These are phyloP conservation scores for Aphanomyces invadans DNA, from an alignment of 352 stramenopile genomes.

Conservation along the genomic window DNA sequence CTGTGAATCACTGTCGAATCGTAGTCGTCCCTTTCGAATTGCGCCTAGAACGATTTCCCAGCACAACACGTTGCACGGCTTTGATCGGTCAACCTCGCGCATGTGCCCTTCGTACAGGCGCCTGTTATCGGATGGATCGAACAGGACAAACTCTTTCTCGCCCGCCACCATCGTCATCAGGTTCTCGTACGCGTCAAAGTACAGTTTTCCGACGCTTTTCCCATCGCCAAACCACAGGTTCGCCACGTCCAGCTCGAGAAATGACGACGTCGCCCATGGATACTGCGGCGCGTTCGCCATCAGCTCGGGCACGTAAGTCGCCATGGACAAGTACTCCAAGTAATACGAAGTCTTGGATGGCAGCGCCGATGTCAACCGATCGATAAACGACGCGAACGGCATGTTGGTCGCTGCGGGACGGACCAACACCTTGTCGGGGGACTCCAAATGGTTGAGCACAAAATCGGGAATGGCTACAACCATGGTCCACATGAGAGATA, in stretches of 20 bases:
- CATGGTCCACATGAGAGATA: too few species aligned
- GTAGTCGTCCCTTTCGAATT: background rate
- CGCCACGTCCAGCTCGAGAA: conserved; percentile 6
- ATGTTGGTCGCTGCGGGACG: conserved; percentile 22
- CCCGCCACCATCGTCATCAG: conserved; percentile 28
- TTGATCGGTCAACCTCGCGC: conserved; percentile 20
- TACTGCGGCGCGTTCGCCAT: conserved; percentile 11
- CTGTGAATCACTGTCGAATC: background rate
- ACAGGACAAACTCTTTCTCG: conserved; percentile 27
- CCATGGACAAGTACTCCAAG: conserved; percentile 24
- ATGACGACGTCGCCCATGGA: conserved; percentile 9
- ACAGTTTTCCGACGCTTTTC: conserved; percentile 27
- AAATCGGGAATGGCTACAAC: conserved; percentile 11
- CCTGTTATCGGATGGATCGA: conserved; percentile 23
- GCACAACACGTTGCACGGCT: background rate
- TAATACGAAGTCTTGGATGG: conserved; percentile 23
- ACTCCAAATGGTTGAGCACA: conserved; percentile 15
- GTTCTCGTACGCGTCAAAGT: conserved; percentile 33
- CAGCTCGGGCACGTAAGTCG: conserved; percentile 16
- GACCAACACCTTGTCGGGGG: conserved; percentile 22
- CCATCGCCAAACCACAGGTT: conserved; percentile 31
- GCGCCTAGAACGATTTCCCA: conserved; percentile 18
- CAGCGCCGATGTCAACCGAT: background rate
- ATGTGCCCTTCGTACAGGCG: conserved; percentile 28
- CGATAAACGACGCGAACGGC: conserved; percentile 21